Conservation (phyloP, 108 stramenopile genomes). For the Skeletonema grethae region DNA sequence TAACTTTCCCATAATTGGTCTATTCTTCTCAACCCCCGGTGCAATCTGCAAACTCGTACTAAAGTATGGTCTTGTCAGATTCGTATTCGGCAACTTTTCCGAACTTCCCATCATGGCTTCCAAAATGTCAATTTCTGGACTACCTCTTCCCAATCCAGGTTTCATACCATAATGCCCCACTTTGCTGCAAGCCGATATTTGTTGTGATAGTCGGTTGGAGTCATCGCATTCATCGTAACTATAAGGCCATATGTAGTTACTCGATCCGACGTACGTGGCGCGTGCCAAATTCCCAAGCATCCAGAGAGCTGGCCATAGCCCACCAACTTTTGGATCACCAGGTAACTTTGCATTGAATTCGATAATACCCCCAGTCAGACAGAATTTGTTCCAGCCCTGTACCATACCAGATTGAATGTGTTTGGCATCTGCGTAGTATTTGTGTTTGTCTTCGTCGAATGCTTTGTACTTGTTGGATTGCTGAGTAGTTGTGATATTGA, state of each 20-base stretch:
- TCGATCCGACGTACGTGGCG: constrained; percentile 89
- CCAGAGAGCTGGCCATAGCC: constrained; percentile 94
- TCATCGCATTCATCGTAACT: constrained; percentile 84
- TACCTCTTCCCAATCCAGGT: constrained; percentile 72
- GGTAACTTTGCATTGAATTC: constrained; percentile 87
- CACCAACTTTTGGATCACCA: constrained; percentile 69
- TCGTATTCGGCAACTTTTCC: constrained; percentile 67
- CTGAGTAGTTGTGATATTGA: constrained; percentile 73
- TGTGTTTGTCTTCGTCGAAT: constrained; percentile 81
- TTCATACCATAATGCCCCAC: constrained; percentile 84
- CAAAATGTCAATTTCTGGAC: constrained; percentile 91
- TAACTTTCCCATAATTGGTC: constrained; percentile 56
- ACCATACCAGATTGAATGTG: constrained; percentile 83
- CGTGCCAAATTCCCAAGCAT: constrained; percentile 89
- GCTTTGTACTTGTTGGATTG: constrained; percentile 75
- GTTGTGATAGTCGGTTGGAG: constrained; percentile 65
- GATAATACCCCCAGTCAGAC: constrained; percentile 87
- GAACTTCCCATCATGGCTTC: constrained; percentile 88
- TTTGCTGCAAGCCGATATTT: constrained; percentile 79
- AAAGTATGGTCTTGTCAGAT: constrained; percentile 83
- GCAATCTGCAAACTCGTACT: constrained; percentile 81
- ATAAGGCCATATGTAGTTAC: constrained; percentile 90
- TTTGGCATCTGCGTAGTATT: constrained; percentile 74
- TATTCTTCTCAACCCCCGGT: constrained; percentile 44
- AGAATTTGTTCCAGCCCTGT: constrained; percentile 95